Evolutionary conservation across 352 stramenopile genomes (phyloP), one percentile per base, ranked within the genome.

Genomic region (Pythium chondricola): DNA sequence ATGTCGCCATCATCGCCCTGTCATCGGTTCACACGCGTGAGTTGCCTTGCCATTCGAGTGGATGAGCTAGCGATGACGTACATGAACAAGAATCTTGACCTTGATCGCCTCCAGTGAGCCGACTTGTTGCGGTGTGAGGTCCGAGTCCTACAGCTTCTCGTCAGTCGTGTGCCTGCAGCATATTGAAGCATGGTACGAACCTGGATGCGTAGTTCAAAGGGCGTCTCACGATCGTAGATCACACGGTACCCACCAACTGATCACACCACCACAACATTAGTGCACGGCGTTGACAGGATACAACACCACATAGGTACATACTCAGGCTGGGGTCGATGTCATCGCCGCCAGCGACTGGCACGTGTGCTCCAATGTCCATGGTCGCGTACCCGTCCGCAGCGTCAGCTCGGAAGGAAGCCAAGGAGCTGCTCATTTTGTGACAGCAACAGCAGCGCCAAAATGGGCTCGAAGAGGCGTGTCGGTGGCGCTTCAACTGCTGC

Each of bases 51-150:
- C n/a, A n/a, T n/a, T n/a, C n/a, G n/a, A n/a, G n/a, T n/a, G n/a
- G n/a, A n/a, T n/a, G n/a, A n/a, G n/a, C n/a, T n/a, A n/a, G n/a
- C n/a, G n/a, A 10, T 2, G n/a, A 55, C 63, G 41, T 62, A 94
- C 80, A 27, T 93, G 53, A 14, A 97, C 69, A 35, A 97, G 74
- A 17, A 98, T 94, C 60, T 97, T 97, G 25, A 97, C 80, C 60
- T 97, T 96, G 54, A 98, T 96, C 9, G 88, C 88, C 52, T 98
- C 92, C 5, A 98, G 72, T 6, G 92, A 97, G 18, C 90, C 90
- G 6, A 95, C 79, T 68, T 95, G 81, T 46, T 94, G 82, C 13
- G 82, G 79, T n/a, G 73, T 86, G 43, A 88, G 90, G 52, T 93
- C 84, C 2, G 65, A 64, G 43, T 93, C 76, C 72, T 88, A 22